A percentile compares a stretch with the other conserved stretches of the same genome.
Conservation (phyloP, 345 rosid species). For the Populus davidiana region DNA sequence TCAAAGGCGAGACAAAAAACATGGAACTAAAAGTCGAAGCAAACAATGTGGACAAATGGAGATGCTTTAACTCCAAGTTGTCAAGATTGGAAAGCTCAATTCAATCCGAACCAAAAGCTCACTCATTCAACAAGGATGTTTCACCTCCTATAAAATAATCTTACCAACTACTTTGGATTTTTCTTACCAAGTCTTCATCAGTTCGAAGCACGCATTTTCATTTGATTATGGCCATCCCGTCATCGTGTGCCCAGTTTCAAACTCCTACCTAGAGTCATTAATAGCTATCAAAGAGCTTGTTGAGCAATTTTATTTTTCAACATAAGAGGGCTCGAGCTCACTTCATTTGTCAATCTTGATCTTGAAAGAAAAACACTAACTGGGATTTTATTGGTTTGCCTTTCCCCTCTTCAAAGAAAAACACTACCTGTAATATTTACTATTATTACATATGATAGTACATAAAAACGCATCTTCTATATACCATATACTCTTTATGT, state of each 20-base stretch:
- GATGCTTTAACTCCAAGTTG: background rate
- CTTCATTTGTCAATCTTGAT: no score
- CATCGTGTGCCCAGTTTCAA: background rate
- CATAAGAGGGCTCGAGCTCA: no score
- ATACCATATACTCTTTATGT: no score
- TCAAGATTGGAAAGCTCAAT: background rate
- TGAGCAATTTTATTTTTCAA: no score
- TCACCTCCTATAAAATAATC: background rate
- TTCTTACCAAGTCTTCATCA: background rate
- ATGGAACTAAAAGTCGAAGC: slow-evolving; percentile 1
- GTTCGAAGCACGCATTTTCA: background rate
- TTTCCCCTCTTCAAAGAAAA: no score
- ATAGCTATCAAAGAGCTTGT: no score
- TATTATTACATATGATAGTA: no score
- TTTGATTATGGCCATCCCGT: background rate
- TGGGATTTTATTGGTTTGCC: no score
- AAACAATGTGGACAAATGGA: background rate
- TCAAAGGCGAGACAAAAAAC: background rate
- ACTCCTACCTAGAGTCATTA: background rate
- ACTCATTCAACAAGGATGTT: background rate
- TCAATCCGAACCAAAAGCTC: background rate
- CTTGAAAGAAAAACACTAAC: no score
- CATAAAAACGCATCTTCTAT: no score
- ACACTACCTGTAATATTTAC: no score
- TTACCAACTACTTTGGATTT: background rate